A percentile compares a stretch with the other conserved stretches of the same genome.
These are phyloP conservation scores for Lathyrus oleraceus DNA, from an alignment of 306 rosid species.

Conservation along the genomic window DNA sequence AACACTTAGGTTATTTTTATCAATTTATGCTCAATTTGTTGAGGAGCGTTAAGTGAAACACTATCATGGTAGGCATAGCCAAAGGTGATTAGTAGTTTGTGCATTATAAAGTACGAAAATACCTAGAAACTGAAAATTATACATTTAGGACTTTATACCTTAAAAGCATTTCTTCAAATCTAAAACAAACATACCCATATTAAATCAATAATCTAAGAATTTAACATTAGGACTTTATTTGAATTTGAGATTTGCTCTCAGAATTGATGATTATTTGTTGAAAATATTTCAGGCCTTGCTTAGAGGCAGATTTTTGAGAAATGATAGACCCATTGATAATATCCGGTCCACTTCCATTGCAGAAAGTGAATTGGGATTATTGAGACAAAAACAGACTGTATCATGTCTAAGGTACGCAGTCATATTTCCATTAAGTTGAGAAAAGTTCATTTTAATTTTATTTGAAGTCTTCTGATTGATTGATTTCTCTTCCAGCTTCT, in stretches of 20 bases:
- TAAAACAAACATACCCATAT: background rate
- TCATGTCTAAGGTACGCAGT: constrained; percentile 85
- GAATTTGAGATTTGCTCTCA: constrained; percentile 34
- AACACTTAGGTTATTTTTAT: background rate
- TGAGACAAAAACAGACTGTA: constrained; percentile 86
- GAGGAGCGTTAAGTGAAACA: constrained; percentile 1
- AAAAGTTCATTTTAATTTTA: constrained; percentile 2
- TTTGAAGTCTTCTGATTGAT: constrained; percentile 27
- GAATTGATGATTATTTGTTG: constrained; percentile 28
- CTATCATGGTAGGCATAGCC: constrained; percentile 4
- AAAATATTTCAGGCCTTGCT: constrained; percentile 75
- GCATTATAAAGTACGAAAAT: constrained; percentile 1
- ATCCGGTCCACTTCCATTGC: constrained; percentile 71
- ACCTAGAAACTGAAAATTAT: constrained; percentile 13
- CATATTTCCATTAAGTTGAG: constrained; percentile 14
- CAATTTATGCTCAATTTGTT: background rate
- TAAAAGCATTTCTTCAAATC: constrained; percentile 4
- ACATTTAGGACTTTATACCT: too few species aligned
- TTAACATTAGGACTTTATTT: constrained; percentile 23
- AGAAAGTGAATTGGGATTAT: constrained; percentile 86
- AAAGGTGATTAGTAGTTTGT: constrained; percentile 17
- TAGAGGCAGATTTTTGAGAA: constrained; percentile 91
- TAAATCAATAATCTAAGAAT: constrained; percentile 7
- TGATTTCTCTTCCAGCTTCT: constrained; percentile 9
- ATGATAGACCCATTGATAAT: constrained; percentile 62